Percentiles rank a stretch among this genome's conserved stretches.
These are phyloP conservation scores for Phytopythium cucurbitacearum DNA, from an alignment of 352 stramenopile genomes.

Conservation along the genomic window DNA sequence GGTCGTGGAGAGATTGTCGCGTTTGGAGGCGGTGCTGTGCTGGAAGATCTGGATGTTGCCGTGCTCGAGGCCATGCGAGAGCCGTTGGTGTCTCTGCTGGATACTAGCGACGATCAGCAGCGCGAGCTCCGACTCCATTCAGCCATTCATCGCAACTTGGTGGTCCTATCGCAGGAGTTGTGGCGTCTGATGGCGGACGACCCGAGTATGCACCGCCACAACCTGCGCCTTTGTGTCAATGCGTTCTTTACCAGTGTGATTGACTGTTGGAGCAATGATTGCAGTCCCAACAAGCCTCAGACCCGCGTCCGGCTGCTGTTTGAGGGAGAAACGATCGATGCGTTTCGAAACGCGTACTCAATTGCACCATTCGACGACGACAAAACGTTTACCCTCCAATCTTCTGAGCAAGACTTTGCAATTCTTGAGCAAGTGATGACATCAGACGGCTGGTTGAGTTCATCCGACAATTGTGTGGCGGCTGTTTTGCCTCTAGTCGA, in stretches of 20 bases:
- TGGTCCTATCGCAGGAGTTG: not conserved
- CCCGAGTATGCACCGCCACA: too few species aligned
- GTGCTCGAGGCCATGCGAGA: slow-evolving; percentile 9
- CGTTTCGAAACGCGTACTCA: not conserved
- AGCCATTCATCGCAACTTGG: not conserved
- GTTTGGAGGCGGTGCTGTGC: slow-evolving; percentile 8
- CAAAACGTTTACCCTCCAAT: too few species aligned
- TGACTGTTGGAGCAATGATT: too few species aligned
- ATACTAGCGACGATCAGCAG: slow-evolving; percentile 1
- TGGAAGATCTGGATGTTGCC: slow-evolving; percentile 7
- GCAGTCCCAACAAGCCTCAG: too few species aligned
- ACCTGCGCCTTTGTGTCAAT: too few species aligned
- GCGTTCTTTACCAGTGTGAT: too few species aligned
- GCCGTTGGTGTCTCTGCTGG: slow-evolving; percentile 6
- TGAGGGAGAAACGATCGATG: not conserved
- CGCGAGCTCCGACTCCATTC: not conserved
- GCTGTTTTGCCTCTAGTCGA: too few species aligned
- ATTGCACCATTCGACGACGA: not conserved
- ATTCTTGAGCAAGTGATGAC: slow-evolving; percentile 11
- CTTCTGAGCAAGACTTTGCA: slow-evolving; percentile 5
- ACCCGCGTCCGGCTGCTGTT: not conserved
- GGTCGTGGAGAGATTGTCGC: slow-evolving; percentile 5
- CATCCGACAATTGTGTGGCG: not conserved
- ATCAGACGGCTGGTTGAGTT: slow-evolving; percentile 10
- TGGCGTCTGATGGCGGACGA: too few species aligned